Base-by-base conservation (phyloP, 805 yeast species). In the Ogataea glucozyma region DNA sequence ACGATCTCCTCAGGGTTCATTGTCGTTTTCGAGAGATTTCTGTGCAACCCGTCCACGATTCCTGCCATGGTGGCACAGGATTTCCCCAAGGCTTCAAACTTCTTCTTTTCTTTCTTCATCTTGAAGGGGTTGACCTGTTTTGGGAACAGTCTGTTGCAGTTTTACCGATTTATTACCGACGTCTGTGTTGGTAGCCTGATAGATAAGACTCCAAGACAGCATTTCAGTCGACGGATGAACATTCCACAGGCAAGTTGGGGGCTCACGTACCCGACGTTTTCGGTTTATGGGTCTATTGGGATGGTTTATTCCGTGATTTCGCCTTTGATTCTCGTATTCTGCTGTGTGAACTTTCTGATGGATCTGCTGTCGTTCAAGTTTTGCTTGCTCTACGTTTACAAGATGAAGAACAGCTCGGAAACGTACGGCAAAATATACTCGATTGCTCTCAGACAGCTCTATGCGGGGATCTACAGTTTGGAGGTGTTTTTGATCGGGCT, bases 31-130 rank as follows among this genome's bases (percentile, higher is more conserved):
- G 79, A 80, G 48, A 80, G 77, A 43, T 64, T 84, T 4, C 62
- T 86, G 6, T 79, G 76, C 46, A 82, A 77, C 51, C 96, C 96
- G 1, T 78, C 81, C 0, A 78, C 87, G 0, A 76, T 86, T 10
- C 88, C 93, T 1, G 70, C 78, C 5, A 62, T 87, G 41, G 69
- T 88, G 18, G 96, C 96, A 0, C 73, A 75, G 11, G 86, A 88
- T 53, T 70, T 90, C 26, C 96, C 97, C 0, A 85, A 85, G 56
- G 85, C 95, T 18, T 83, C 96, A 1, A 86, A 83, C 32, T 89
- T 90, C 57, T 90, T 89, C 65, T 83, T 83, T 60, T 85, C 90
- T 3, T 88, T 83, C 56, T 67, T 88, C 27, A 65, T 87, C 0
- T 70, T 89, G 24, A 82, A 85, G 62, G 91, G 95, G 0, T 66